Percentiles rank a stretch among this genome's conserved stretches.
Evolutionary conservation across 495 filamentous ascomycete species (phyloP).

Genomic region (Xylaria cubensis): DNA sequence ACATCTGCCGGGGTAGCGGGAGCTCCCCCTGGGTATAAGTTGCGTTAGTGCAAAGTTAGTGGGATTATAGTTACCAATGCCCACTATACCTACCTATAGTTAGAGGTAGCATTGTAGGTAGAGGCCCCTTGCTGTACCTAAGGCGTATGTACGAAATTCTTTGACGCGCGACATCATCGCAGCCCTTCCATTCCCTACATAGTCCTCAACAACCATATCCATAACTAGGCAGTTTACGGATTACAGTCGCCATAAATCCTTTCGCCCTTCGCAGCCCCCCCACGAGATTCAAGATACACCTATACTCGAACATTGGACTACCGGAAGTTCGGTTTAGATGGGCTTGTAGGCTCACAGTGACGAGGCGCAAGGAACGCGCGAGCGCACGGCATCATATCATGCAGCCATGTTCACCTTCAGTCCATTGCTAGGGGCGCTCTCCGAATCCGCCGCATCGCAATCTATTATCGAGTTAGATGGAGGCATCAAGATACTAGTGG

Average conservation of each 20-base stretch:
- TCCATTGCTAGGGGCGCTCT: slow-evolving; percentile 88
- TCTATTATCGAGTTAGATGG: slow-evolving; percentile 96
- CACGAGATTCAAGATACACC: not conserved
- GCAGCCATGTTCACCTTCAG: slow-evolving; percentile 91
- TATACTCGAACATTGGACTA: not conserved
- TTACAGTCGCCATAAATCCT: not conserved
- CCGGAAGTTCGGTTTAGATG: slow-evolving; percentile 3
- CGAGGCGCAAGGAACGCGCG: slow-evolving; percentile 16
- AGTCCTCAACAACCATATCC: not conserved
- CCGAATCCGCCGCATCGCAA: slow-evolving; percentile 83
- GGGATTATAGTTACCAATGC: too few species aligned
- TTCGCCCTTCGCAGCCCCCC: not conserved
- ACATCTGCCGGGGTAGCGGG: slow-evolving; percentile 9
- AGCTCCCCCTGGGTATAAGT: too few species aligned
- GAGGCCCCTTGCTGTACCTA: not conserved
- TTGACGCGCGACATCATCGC: slow-evolving; percentile 27
- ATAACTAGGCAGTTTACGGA: not conserved
- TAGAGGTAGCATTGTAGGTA: not conserved
- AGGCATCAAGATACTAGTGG: slow-evolving; percentile 91
- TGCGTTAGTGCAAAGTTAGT: too few species aligned
- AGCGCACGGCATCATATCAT: slow-evolving; percentile 27
- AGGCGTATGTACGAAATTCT: slow-evolving; percentile 8
- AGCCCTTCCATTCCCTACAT: not conserved
- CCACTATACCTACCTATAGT: too few species aligned
- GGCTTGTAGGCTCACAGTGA: slow-evolving; percentile 4